Evolutionary conservation across 805 yeast species (phyloP).

Genomic region (Scheffersomyces spartinae): DNA sequence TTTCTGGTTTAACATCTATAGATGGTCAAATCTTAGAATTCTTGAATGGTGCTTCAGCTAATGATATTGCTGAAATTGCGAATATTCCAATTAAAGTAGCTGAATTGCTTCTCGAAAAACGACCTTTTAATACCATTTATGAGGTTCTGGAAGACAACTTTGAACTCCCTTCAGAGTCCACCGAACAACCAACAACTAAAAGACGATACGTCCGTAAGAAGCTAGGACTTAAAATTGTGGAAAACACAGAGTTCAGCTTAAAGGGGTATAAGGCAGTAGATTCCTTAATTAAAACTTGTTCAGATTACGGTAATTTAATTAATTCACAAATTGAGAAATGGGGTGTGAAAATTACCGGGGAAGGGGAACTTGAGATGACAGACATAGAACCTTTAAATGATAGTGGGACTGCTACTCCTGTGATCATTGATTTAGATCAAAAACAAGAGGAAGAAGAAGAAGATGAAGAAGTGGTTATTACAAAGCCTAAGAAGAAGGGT

Average conservation of each 20-base stretch:
- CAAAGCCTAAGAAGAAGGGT: conserved; percentile 11
- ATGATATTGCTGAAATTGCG: conserved; percentile 74
- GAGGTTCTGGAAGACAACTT: conserved; percentile 51
- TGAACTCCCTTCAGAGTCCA: conserved; percentile 18
- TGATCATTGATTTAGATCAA: conserved; percentile 13
- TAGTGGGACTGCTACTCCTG: conserved; percentile 6
- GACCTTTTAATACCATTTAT: conserved; percentile 60
- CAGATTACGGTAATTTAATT: conserved; percentile 61
- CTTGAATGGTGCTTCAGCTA: conserved; percentile 62
- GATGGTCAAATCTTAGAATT: conserved; percentile 64
- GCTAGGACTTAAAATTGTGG: conserved; percentile 65
- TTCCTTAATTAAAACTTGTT: conserved; percentile 76
- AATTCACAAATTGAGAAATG: conserved; percentile 65
- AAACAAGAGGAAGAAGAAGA: conserved; percentile 10
- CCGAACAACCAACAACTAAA: conserved; percentile 17
- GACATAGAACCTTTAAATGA: conserved; percentile 31
- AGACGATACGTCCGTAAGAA: conserved; percentile 34
- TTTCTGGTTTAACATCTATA: conserved; percentile 34
- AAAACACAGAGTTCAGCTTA: conserved; percentile 55
- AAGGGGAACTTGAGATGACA: conserved; percentile 57
- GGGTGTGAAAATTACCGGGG: conserved; percentile 75
- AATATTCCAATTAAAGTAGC: conserved; percentile 61
- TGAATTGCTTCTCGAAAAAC: conserved; percentile 41
- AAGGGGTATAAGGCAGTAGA: conserved; percentile 93
- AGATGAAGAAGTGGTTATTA: conserved; percentile 7